Percentiles rank a stretch among this genome's conserved stretches.
Evolutionary conservation across 805 yeast genomes (phyloP).

Genomic region (Scheffersomyces stipitis): DNA sequence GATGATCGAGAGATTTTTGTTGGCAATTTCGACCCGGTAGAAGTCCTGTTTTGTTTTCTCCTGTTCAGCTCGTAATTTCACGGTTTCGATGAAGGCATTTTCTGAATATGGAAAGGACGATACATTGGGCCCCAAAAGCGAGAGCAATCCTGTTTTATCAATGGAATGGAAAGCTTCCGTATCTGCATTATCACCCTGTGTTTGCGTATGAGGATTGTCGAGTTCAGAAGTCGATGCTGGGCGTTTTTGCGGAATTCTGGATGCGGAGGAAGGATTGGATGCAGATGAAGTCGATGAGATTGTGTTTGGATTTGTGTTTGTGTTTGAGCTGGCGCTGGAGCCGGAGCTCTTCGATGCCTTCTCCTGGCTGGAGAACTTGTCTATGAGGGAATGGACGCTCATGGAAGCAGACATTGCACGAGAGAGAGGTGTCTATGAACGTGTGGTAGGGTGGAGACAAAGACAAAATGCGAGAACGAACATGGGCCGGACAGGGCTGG

Average conservation of each 20-base stretch:
- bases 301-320: background rate
- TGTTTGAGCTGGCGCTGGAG: background rate
- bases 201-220: no score
- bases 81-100: slow-evolving; percentile 54
- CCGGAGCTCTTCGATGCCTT: slow-evolving; percentile 3
- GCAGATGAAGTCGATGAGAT: slow-evolving; percentile 1
- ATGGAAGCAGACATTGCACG: slow-evolving; percentile 22
- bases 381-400: slow-evolving; percentile 44
- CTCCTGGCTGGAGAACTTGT: slow-evolving; percentile 18
- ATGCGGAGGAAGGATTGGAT: slow-evolving; percentile 2
- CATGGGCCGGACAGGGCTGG: no score
- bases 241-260: slow-evolving; percentile 1
- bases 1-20: slow-evolving; percentile 60
- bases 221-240: slow-evolving; percentile 4
- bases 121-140: slow-evolving; percentile 54
- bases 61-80: slow-evolving; percentile 64
- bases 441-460: no score
- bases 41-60: slow-evolving; percentile 82
- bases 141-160: slow-evolving; percentile 18
- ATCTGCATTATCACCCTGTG: background rate
- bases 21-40: slow-evolving; percentile 62
- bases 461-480: no score
- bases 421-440: no score
- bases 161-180: slow-evolving; percentile 1
- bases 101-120: slow-evolving; percentile 57